These are phyloP conservation scores for Puccinia hordei DNA, from an alignment of 1,284 basidiomycete species.

Conservation along the genomic window DNA sequence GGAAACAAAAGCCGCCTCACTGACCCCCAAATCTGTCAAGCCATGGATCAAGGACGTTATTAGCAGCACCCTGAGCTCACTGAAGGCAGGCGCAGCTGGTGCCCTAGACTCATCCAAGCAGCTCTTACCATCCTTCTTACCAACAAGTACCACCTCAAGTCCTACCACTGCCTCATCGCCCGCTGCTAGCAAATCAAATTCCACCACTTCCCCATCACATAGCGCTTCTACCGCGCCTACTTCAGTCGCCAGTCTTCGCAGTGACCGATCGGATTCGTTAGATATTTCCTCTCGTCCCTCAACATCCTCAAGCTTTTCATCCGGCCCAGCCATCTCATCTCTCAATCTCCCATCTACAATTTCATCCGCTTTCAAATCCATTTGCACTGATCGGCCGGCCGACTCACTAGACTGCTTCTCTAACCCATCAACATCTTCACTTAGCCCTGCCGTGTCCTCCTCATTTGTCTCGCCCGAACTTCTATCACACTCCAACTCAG, in stretches of 20 bases:
- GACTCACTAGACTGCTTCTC: neutral
- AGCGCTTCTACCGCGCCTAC: neutral
- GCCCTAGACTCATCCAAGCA: conserved; percentile 17
- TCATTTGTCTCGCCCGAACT: neutral
- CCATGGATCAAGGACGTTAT: conserved; percentile 41
- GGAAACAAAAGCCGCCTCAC: neutral
- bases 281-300: neutral
- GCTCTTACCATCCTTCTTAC: conserved; percentile 1
- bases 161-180: conserved; percentile 12
- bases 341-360: neutral
- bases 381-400: too few relatives aligned
- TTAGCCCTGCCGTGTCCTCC: neutral
- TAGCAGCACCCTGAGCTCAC: conserved; percentile 23
- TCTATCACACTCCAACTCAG: neutral
- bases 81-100: neutral
- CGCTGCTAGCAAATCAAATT: neutral
- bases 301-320: conserved; percentile 3
- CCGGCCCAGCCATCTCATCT: conserved; percentile 3
- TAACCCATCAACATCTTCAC: neutral
- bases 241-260: neutral
- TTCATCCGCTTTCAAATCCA: neutral
- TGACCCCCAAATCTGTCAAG: neutral
- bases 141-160: neutral
- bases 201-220: conserved; percentile 2
- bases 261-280: neutral